A percentile compares a stretch with the other conserved stretches of the same genome.
Evolutionary conservation across 192 early-diverging fungal species (phyloP).

Genomic region (Rhizophagus sp.): DNA sequence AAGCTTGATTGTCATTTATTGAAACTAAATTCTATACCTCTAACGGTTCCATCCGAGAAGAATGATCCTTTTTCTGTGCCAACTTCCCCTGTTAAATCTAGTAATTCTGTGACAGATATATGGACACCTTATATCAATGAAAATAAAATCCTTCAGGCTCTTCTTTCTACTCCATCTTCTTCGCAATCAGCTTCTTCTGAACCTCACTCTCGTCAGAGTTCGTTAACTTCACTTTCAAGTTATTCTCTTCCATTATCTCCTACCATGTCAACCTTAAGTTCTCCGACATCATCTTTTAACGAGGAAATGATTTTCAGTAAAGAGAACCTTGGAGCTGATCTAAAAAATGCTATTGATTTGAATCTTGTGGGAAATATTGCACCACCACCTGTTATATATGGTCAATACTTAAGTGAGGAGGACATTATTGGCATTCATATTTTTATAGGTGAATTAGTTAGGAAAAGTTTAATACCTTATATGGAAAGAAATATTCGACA

Average conservation of each 20-base stretch:
- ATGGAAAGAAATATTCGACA: conserved; percentile 87
- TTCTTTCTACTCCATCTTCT: conserved; percentile 27
- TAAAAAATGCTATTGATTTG: conserved; percentile 33
- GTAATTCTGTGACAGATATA: conserved; percentile 32
- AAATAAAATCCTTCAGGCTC: conserved; percentile 11
- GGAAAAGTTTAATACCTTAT: conserved; percentile 77
- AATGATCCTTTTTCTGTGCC: conserved; percentile 20
- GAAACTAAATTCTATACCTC: conserved; percentile 58
- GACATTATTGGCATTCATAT: conserved; percentile 55
- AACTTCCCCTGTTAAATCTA: neutral
- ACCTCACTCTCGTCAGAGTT: conserved; percentile 31
- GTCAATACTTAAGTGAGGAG: conserved; percentile 51
- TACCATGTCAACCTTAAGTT: conserved; percentile 39
- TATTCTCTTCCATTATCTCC: conserved; percentile 32
- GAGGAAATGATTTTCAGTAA: conserved; percentile 40
- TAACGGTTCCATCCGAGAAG: conserved; percentile 30
- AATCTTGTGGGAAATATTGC: conserved; percentile 27
- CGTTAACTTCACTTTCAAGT: conserved; percentile 31
- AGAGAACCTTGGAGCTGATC: conserved; percentile 37
- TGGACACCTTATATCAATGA: conserved; percentile 51
- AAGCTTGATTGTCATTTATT: conserved; percentile 62
- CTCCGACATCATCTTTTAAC: conserved; percentile 34
- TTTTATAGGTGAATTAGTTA: conserved; percentile 61
- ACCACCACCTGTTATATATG: conserved; percentile 46
- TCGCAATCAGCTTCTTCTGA: conserved; percentile 28